Evolutionary conservation across 352 stramenopile species (phyloP).

Genomic region (Elongisporangium undulatum): DNA sequence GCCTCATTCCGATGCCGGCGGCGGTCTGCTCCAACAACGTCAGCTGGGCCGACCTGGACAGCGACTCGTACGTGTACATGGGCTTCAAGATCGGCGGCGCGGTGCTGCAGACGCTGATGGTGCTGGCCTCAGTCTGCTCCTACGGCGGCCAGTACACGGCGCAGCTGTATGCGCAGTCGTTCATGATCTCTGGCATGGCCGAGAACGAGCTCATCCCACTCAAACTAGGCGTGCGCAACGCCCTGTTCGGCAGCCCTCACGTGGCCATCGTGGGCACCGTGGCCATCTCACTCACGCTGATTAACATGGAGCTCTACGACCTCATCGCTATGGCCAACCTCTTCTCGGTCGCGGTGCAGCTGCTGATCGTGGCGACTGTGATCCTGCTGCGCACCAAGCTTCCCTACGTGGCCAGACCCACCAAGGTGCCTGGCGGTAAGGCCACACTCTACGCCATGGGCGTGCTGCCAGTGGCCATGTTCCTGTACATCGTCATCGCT

Average conservation of each 20-base stretch:
- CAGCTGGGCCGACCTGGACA: slow-evolving; percentile 55
- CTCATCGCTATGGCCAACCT: slow-evolving; percentile 81
- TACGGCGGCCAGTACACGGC: slow-evolving; percentile 86
- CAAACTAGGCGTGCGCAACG: slow-evolving; percentile 50
- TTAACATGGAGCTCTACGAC: slow-evolving; percentile 32
- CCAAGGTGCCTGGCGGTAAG: slow-evolving; percentile 13
- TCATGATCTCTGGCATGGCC: slow-evolving; percentile 64
- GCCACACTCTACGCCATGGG: slow-evolving; percentile 4
- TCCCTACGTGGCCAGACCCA: slow-evolving; percentile 34
- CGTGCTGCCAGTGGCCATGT: slow-evolving; percentile 8
- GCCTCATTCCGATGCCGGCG: slow-evolving; percentile 3
- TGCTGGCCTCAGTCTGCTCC: slow-evolving; percentile 65
- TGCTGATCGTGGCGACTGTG: slow-evolving; percentile 81
- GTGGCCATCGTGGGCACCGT: slow-evolving; percentile 13
- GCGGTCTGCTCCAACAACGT: slow-evolving; percentile 12
- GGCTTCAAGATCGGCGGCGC: slow-evolving; percentile 63
- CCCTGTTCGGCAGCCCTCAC: slow-evolving; percentile 15
- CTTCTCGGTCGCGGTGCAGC: slow-evolving; percentile 60
- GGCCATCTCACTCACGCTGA: slow-evolving; percentile 10
- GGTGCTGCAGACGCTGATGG: slow-evolving; percentile 71
- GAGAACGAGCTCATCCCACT: slow-evolving; percentile 74
- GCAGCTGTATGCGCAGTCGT: slow-evolving; percentile 82
- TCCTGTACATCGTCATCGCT: slow-evolving; percentile 8
- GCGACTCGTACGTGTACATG: slow-evolving; percentile 72
- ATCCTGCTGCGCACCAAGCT: slow-evolving; percentile 62